Conservation (phyloP, 768 basidiomycete species). For the Amanita exitialis region DNA sequence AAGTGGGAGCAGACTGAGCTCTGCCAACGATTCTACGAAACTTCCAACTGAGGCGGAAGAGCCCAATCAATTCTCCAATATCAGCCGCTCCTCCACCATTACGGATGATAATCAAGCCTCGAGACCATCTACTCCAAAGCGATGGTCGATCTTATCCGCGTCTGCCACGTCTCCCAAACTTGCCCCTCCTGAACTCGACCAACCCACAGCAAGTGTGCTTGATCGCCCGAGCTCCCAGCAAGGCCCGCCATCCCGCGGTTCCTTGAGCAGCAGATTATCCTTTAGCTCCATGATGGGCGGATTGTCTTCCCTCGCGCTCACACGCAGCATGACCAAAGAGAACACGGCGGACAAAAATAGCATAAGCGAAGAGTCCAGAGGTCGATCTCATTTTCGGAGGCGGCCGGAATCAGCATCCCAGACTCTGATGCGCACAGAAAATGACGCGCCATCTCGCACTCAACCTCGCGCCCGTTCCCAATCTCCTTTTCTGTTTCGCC, state of each 20-base stretch:
- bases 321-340: conserved; percentile 37
- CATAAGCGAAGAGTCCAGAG: conserved; percentile 34
- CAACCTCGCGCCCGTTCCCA: conserved; percentile 58
- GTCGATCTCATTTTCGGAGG: conserved; percentile 37
- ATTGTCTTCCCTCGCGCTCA: conserved; percentile 53
- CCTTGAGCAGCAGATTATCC: conserved; percentile 48
- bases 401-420: conserved; percentile 41
- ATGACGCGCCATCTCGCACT: conserved; percentile 34
- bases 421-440: conserved; percentile 23
- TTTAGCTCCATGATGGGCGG: conserved; percentile 66
- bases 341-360: conserved; percentile 15
- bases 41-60: not conserved
- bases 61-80: conserved; percentile 9
- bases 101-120: conserved; percentile 20
- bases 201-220: conserved; percentile 31
- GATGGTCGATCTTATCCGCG: conserved; percentile 24
- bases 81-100: conserved; percentile 8
- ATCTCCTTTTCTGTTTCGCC: conserved; percentile 72
- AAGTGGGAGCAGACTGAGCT: not conserved
- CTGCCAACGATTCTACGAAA: not conserved
- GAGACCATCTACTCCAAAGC: conserved; percentile 21
- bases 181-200: conserved; percentile 29
- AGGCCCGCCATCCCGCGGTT: conserved; percentile 27
- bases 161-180: conserved; percentile 16
- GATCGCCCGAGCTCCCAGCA: conserved; percentile 32